Evolutionary conservation across 108 stramenopile genomes (phyloP).

Genomic region (Phaeodactylum tricornutum): DNA sequence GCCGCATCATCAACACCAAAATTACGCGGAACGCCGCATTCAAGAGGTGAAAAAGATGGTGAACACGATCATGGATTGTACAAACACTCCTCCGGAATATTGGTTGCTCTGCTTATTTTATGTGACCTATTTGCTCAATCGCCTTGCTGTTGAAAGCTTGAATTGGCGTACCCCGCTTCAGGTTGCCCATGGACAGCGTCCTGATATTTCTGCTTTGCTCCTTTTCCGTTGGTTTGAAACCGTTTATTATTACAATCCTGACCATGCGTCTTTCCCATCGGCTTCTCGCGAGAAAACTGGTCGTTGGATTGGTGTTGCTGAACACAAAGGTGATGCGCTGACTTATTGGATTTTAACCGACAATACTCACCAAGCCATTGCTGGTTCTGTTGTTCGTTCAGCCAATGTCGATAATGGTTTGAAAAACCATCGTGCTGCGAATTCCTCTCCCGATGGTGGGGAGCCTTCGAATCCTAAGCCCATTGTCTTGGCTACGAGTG

Average conservation of each 20-base stretch:
- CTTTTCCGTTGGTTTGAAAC: conserved; percentile 2
- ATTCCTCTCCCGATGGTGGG: no score
- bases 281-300: neutral
- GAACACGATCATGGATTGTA: conserved; percentile 11
- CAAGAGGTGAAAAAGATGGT: conserved; percentile 8
- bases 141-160: conserved; percentile 3
- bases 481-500: no score
- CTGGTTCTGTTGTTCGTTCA: conserved; percentile 10
- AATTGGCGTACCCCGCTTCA: no score
- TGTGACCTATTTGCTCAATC: no score
- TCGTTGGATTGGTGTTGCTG: conserved; percentile 16
- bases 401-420: no score
- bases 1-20: conserved; percentile 14
- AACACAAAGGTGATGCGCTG: conserved; percentile 21
- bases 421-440: no score
- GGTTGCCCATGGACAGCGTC: neutral
- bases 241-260: conserved; percentile 4
- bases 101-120: conserved; percentile 16
- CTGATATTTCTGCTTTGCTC: conserved; percentile 3
- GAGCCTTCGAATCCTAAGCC: no score
- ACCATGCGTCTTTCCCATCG: neutral
- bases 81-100: conserved; percentile 9
- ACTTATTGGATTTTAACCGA: conserved; percentile 12
- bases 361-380: conserved; percentile 1
- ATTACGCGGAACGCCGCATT: conserved; percentile 10